phyloP scores from a whole-genome alignment of 495 filamentous ascomycete species.

The Bathelium albidoporum region DNA sequence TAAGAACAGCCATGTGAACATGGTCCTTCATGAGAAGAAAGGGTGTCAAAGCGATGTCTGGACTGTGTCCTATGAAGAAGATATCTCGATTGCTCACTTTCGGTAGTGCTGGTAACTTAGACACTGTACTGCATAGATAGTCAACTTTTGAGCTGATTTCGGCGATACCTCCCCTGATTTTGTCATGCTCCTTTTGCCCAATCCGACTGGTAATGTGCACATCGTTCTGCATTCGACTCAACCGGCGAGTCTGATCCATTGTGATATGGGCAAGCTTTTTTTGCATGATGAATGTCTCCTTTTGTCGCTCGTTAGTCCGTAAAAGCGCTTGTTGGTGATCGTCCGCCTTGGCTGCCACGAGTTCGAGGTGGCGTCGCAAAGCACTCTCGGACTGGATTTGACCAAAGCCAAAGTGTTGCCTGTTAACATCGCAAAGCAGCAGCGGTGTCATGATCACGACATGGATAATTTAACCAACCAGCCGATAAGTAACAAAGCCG shows the following conservation, averaged over 20 bases:
- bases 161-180: background rate
- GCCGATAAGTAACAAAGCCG: background rate
- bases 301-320: background rate
- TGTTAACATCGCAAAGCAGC: background rate
- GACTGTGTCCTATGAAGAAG: background rate
- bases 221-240: background rate
- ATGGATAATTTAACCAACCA: background rate
- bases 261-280: background rate
- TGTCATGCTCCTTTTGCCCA: background rate
- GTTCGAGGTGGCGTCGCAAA: background rate
- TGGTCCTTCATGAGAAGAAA: background rate
- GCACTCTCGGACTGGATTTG: background rate
- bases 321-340: background rate
- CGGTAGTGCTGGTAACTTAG: background rate
- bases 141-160: background rate
- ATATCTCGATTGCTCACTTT: background rate
- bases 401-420: background rate
- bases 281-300: background rate
- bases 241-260: background rate
- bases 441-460: background rate
- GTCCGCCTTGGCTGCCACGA: background rate
- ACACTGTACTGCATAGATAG: background rate
- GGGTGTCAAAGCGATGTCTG: background rate
- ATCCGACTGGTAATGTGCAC: background rate
- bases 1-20: background rate